Base-by-base conservation (phyloP, 352 stramenopile genomes). In the Globisporangium solare region DNA sequence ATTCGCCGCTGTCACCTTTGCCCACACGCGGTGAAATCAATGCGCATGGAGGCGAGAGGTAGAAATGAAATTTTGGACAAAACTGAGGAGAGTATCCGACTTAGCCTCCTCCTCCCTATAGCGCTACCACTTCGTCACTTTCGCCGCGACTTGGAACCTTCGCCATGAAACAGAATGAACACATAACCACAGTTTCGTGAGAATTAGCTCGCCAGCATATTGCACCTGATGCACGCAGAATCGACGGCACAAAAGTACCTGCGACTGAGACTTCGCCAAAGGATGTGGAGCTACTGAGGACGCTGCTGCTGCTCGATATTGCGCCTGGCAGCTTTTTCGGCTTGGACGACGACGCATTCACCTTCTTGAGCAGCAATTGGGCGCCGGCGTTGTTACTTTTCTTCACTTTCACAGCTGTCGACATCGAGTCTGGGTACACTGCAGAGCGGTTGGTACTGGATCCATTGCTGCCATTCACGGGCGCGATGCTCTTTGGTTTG, bases 291-390 rank as follows among this genome's bases (percentile, higher is more conserved):
- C 55, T 58, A 50, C 54, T 48, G 18, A 37, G 35, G 7, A 43
- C 18, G 60, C 27, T 53, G 27, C 58, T 20, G 48, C 41, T 63
- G 32, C 47, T 62, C 37, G 51, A 32, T 40, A 60, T 52, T 50
- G 58, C 17, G 14, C 59, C 41, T 5, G 15, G n/a, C 21, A 43
- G 22, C 41, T 63, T 63, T 55, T 63, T 63, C 32, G 54, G 17
- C 49, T 67, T 67, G 54, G 48, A 40, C n/a, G 56, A 46, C 22
- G 58, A 20, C 27, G 52, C 39, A 15, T 55, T 63, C 15, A 49
- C 40, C 40, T 79, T 79, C 32, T 60, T 60, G 20, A 54, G 51
- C 62, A 65, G 58, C 21, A 67, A 52, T 72, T 79, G 47, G 46
- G 54, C 21, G 10, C 27, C 27, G 21, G 48, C 47, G 5, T 32